Evolutionary conservation across 257 asterid genomes (phyloP), one percentile per base, ranked within the genome.

Genomic region (Solanum stenotomum): DNA sequence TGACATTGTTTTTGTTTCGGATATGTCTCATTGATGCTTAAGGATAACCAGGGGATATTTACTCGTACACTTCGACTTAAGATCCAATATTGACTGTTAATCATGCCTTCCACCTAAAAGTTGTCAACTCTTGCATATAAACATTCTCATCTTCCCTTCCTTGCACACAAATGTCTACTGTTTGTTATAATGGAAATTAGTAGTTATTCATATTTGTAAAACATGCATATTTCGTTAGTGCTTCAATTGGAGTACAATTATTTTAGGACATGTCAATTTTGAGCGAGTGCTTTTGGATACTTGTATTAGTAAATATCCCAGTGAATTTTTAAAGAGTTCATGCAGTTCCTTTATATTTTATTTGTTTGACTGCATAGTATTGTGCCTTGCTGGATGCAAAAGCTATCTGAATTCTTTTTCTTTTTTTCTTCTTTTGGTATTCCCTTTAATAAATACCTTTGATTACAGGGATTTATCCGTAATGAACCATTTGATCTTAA

Each of bases 381-480:
- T 29, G 94, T 94, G 37, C 91, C 95, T 94, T 29, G 61, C 35
- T 34, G 84, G 81, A 37, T 34, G 18, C 5, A 72, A 72, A 13
- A 25, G 3, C 76, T 70, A 3, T 70, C 76, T 70, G 38, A 31
- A 14, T 31, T 27, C 72, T 68, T 68, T 25, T 71, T 33, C 79
- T 52, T 68, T 20, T 33, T 33, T 87, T 35, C 31, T 85, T 49
- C 29, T 56, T 29, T 10, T 0, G 83, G 56, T 37, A 10, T 74
- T 70, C 33, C 52, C 52, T 75, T 75, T 35, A 42, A 77, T 78
- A 78, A 13, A 8, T 7, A 25, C 63, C 98, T 29, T 61, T 81
- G 67, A 75, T 87, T 76, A 22, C 91, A 95, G 98, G 99, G 99
- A 20, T 95, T 94, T 87, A 93, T 96, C 84, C 97, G 98, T 52